Evolutionary conservation across 129 eudicot species (phyloP).

Genomic region (Tanacetum coccineum): DNA sequence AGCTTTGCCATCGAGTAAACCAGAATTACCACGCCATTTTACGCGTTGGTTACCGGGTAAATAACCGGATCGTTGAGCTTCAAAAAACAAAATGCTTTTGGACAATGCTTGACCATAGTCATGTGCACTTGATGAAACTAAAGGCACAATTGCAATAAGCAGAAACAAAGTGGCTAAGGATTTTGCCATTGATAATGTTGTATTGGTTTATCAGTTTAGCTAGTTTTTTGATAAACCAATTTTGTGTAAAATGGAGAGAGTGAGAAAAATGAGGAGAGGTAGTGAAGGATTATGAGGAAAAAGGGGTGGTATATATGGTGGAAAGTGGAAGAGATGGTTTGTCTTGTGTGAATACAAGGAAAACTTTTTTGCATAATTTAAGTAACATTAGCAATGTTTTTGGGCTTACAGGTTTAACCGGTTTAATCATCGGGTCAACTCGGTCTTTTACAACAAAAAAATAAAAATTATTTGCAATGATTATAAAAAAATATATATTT

Average conservation of each 20-base stretch:
- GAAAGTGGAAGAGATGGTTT: conserved; percentile 42
- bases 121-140: conserved; percentile 56
- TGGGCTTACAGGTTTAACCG: too few species aligned
- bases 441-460: too few species aligned
- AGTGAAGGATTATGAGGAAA: conserved; percentile 42
- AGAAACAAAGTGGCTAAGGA: conserved; percentile 46
- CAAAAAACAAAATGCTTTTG: conserved; percentile 83
- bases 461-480: too few species aligned
- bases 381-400: background rate
- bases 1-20: conserved; percentile 75
- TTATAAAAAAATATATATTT: too few species aligned
- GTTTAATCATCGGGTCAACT: too few species aligned
- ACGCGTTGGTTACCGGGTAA: conserved; percentile 76
- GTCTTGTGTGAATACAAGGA: conserved; percentile 27
- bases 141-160: conserved; percentile 36
- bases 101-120: conserved; percentile 78
- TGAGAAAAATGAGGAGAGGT: conserved; percentile 20
- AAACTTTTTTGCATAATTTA: background rate
- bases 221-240: conserved; percentile 38
- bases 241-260: conserved; percentile 18
- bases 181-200: conserved; percentile 53
- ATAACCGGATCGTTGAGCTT: conserved; percentile 97
- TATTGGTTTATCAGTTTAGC: conserved; percentile 49
- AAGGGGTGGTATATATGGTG: conserved; percentile 53
- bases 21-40: conserved; percentile 86